Conservation (phyloP, 1,284 basidiomycete genomes). For the Pascua sp. region DNA sequence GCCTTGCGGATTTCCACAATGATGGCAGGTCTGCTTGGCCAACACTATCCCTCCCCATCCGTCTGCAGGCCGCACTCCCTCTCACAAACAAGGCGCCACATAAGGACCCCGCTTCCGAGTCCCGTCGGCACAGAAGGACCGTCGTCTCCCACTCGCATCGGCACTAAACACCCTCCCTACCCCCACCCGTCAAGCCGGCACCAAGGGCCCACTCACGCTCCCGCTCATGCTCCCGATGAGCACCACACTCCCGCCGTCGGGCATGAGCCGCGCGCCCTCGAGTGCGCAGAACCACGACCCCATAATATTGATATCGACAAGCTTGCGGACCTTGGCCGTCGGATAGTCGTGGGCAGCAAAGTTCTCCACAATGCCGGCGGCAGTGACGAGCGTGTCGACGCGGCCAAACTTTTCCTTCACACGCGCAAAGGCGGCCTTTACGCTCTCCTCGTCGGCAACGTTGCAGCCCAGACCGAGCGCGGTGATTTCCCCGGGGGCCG, state of each 20-base stretch:
- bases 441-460: conserved; percentile 75
- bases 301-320: conserved; percentile 92
- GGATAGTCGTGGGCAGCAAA: conserved; percentile 89
- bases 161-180: no score
- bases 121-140: no score
- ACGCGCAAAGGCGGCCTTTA: conserved; percentile 66
- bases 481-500: conserved; percentile 61
- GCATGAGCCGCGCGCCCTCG: conserved; percentile 70
- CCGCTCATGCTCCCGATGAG: conserved; percentile 89
- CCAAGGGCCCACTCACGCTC: conserved; percentile 70
- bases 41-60: no score
- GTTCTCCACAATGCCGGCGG: conserved; percentile 90
- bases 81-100: no score
- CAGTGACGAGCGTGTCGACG: conserved; percentile 65
- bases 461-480: conserved; percentile 80
- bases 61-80: no score
- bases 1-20: no score
- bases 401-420: conserved; percentile 70
- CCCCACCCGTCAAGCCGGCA: no score
- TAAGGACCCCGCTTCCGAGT: no score
- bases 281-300: conserved; percentile 81
- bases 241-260: conserved; percentile 67
- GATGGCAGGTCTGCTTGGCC: no score
- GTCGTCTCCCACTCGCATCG: no score
- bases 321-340: conserved; percentile 70